Evolutionary conservation across 2,329 filamentous ascomycete species (phyloP).

Genomic region (Botryotinia narcissicola): DNA sequence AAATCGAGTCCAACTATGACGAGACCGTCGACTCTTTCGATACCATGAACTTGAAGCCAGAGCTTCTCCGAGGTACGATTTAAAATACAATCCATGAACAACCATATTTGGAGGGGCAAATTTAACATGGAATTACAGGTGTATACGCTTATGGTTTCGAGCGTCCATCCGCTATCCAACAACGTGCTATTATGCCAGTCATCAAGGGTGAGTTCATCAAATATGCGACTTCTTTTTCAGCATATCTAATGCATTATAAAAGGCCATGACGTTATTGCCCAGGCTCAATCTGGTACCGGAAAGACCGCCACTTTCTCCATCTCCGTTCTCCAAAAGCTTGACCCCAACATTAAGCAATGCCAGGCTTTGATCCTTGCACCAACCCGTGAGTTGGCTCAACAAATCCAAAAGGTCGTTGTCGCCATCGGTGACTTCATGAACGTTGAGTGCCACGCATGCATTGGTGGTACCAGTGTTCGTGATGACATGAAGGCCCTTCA

Average conservation of each 20-base stretch:
- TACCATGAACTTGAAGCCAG: slow-evolving; percentile 93
- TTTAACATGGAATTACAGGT: slow-evolving; percentile 45
- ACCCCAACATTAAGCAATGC: slow-evolving; percentile 90
- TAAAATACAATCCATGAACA: slow-evolving; percentile 10
- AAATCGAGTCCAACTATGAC: slow-evolving; percentile 99
- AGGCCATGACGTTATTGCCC: slow-evolving; percentile 98
- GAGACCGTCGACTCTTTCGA: slow-evolving; percentile 99
- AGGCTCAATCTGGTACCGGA: slow-evolving; percentile 99
- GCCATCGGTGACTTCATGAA: slow-evolving; percentile 99
- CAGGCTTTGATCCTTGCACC: slow-evolving; percentile 98
- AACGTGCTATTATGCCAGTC: slow-evolving; percentile 99
- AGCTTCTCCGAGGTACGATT: slow-evolving; percentile 86
- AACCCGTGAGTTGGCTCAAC: slow-evolving; percentile 96
- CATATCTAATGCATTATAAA: slow-evolving; percentile 30
- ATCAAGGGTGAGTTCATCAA: slow-evolving; percentile 78
- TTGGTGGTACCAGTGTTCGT: slow-evolving; percentile 95
- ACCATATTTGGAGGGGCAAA: slow-evolving; percentile 18
- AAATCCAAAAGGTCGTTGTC: slow-evolving; percentile 99
- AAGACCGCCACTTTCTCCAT: slow-evolving; percentile 99
- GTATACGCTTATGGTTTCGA: slow-evolving; percentile 99
- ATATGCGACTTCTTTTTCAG: slow-evolving; percentile 15
- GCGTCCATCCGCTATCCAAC: slow-evolving; percentile 98
- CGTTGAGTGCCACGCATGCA: slow-evolving; percentile 98
- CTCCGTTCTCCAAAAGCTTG: slow-evolving; percentile 98
- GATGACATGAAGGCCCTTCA: slow-evolving; percentile 98